Percentiles rank a stretch among this genome's conserved stretches.
phyloP scores from a whole-genome alignment of 1,139 yeast genomes.

The Suzukiozyma palmioleophila region DNA sequence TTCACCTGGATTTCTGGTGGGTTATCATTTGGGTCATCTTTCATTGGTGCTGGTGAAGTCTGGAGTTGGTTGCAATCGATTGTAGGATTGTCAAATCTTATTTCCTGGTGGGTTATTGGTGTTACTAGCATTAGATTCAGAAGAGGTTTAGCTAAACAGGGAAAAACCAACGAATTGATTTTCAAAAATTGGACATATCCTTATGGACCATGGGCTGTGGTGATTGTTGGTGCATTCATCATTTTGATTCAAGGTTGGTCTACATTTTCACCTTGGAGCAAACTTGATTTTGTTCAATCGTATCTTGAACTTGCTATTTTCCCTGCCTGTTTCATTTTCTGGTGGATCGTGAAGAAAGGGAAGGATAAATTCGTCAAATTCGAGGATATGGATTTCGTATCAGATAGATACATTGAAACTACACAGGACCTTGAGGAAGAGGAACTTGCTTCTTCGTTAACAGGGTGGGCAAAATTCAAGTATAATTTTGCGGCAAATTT shows the following conservation, averaged over 20 bases:
- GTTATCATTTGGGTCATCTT: conserved; percentile 40
- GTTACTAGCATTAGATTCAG: conserved; percentile 38
- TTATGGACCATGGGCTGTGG: conserved; percentile 37
- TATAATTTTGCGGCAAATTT: conserved; percentile 27
- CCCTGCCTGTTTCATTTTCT: conserved; percentile 30
- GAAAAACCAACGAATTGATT: conserved; percentile 30
- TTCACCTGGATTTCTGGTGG: conserved; percentile 42
- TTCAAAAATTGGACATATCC: conserved; percentile 42
- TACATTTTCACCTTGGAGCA: conserved; percentile 47
- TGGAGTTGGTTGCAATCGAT: conserved; percentile 44
- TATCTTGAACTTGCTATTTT: conserved; percentile 38
- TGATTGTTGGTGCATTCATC: conserved; percentile 30
- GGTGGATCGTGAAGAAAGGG: conserved; percentile 49
- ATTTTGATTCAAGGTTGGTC: conserved; percentile 47
- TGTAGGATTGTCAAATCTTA: conserved; percentile 41
- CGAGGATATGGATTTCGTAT: conserved; percentile 60
- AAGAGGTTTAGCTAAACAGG: conserved; percentile 33
- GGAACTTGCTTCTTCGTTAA: conserved; percentile 34
- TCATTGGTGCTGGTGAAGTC: conserved; percentile 39
- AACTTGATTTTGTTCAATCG: conserved; percentile 29
- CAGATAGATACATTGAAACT: conserved; percentile 51
- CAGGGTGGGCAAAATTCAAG: conserved; percentile 43
- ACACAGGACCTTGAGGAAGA: conserved; percentile 44
- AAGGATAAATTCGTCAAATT: conserved; percentile 44
- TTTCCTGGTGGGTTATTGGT: conserved; percentile 42